Base-by-base conservation (phyloP, 129 eudicot genomes). In the Flaveria robusta region DNA sequence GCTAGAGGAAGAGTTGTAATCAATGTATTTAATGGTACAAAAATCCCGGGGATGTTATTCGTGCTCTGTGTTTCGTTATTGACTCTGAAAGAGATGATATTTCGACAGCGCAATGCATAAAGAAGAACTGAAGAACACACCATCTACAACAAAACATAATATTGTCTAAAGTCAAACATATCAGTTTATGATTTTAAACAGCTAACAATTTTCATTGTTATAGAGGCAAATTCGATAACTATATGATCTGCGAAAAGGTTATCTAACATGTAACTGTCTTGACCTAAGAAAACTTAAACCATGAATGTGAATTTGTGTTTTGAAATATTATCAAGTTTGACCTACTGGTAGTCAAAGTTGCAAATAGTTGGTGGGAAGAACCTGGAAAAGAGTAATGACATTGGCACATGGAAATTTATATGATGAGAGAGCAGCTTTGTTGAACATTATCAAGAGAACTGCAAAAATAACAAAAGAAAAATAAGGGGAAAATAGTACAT, bases 321-420 rank as follows among this genome's bases (percentile, higher is more conserved):
- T 15, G 55, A 47, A 47, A 31, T 58, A 7, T 23, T 23, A 71
- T 16, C 4, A 49, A 20, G 31, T 37, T 62, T 62, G 72, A 65
- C 42, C 7, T 42, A 19, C 54, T 9, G 15, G 15, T 11, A 41
- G 52, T 65, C 50, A 51, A 42, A 65, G 19, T 29, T 65, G 16
- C 66, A 78, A 51, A 73, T 1, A 7, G 49, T 72, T 49, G 37
- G 11, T 41, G 74, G 19, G 49, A 24, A 49, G 60, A 68, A 85
- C 96, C 96, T 89, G 96, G 74, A 86, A 82, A 50, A 89, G 96
- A 47, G 96, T 89, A 76, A 89, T 87, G 80, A 89, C 96, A 85
- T 89, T 89, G 60, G 86, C 96, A 87, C 84, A 85, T 54, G 96
- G 96, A 76, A 87, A 89, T 64, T 72, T 81, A 60, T 84, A 89